A percentile compares a stretch with the other conserved stretches of the same genome.
Evolutionary conservation across 306 rosid species (phyloP).

Genomic region (barrel medic (Medicago truncatula)): DNA sequence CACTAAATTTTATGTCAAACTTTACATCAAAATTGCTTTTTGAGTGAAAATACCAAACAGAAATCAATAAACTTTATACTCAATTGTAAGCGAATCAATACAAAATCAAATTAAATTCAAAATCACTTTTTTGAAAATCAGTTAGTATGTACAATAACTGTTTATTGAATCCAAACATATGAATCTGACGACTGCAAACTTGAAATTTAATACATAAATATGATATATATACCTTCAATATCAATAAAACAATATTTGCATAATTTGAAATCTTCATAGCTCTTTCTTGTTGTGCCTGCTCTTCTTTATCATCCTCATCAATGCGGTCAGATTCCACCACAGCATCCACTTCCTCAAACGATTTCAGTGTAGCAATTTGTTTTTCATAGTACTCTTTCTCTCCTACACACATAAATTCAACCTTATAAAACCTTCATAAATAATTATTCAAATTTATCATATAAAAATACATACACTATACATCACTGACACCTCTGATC

Average conservation of each 20-base stretch:
- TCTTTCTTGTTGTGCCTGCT: constrained; percentile 65
- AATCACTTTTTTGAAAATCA: neutral
- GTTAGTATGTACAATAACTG: neutral
- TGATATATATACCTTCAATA: constrained; percentile 57
- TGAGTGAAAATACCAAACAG: neutral
- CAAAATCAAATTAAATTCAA: neutral
- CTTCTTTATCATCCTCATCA: constrained; percentile 46
- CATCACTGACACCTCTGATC: neutral
- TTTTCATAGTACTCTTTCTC: constrained; percentile 72
- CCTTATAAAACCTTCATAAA: too few relatives aligned
- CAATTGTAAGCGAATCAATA: neutral
- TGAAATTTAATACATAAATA: constrained; percentile 1
- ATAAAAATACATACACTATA: too few relatives aligned
- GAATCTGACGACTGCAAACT: neutral
- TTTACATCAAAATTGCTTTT: neutral
- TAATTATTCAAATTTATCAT: too few relatives aligned
- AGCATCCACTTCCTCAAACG: constrained; percentile 73
- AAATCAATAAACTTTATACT: neutral
- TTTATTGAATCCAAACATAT: neutral
- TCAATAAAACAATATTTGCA: constrained; percentile 59
- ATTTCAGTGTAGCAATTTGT: constrained; percentile 69
- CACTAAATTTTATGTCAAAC: neutral
- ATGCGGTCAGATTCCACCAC: constrained; percentile 39
- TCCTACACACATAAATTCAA: constrained; percentile 38
- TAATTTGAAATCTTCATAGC: constrained; percentile 73